Percentiles rank a stretch among this genome's conserved stretches.
Conservation (phyloP, 192 early-diverging fungal species). For the Coemansia sp. region DNA sequence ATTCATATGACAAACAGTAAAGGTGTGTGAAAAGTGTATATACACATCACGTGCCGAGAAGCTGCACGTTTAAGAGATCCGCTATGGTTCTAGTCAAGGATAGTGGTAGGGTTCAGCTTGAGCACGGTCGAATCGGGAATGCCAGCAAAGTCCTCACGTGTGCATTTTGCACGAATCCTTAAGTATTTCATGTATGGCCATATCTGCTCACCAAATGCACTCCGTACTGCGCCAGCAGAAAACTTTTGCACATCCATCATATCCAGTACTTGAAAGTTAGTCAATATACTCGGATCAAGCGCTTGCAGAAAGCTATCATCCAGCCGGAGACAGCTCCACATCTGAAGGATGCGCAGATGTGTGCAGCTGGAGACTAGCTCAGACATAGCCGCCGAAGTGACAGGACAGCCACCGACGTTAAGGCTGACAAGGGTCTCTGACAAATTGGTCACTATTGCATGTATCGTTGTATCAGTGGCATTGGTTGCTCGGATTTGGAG, state of each 20-base stretch:
- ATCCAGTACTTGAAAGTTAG: slow-evolving; percentile 47
- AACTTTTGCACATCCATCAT: slow-evolving; percentile 56
- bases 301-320: slow-evolving; percentile 49
- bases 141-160: slow-evolving; percentile 39
- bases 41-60: slow-evolving; percentile 6
- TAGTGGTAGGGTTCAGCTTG: slow-evolving; percentile 47
- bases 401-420: slow-evolving; percentile 50
- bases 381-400: slow-evolving; percentile 49
- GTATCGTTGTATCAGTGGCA: slow-evolving; percentile 44
- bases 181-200: slow-evolving; percentile 52
- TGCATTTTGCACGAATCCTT: slow-evolving; percentile 45
- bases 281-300: slow-evolving; percentile 30
- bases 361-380: slow-evolving; percentile 45
- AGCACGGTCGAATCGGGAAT: slow-evolving; percentile 39
- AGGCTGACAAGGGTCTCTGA: slow-evolving; percentile 40
- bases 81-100: slow-evolving; percentile 21
- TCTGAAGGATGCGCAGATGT: slow-evolving; percentile 36
- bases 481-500: slow-evolving; percentile 52
- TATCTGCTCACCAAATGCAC: slow-evolving; percentile 36
- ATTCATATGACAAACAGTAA: background rate
- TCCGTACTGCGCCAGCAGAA: slow-evolving; percentile 34
- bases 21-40: slow-evolving; percentile 1
- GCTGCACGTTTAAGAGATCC: background rate
- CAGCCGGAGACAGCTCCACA: slow-evolving; percentile 50
- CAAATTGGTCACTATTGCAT: slow-evolving; percentile 34